A percentile compares a stretch with the other conserved stretches of the same genome.
phyloP scores from a whole-genome alignment of 2,329 filamentous ascomycete genomes.

The Botrytis paeoniae region DNA sequence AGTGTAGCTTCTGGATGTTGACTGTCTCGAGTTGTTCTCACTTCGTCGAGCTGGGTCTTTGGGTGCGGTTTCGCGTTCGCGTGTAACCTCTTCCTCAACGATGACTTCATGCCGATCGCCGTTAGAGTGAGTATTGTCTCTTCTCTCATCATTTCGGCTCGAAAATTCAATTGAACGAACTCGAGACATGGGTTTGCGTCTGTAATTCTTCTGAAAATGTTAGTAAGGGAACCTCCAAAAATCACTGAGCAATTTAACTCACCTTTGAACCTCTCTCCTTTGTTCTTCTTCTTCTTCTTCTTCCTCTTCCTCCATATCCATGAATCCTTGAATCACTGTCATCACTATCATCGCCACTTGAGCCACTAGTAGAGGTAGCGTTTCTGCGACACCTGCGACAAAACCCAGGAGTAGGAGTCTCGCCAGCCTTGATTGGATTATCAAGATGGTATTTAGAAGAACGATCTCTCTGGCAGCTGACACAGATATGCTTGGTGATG shows the following conservation, averaged over 20 bases:
- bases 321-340: neutral
- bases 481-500: constrained; percentile 44
- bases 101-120: neutral
- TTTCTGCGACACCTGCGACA: constrained; percentile 41
- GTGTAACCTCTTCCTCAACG: neutral
- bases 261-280: neutral
- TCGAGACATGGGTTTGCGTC: neutral
- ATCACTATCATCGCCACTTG: constrained; percentile 18
- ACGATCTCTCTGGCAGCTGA: constrained; percentile 42
- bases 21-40: neutral
- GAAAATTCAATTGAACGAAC: neutral
- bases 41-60: neutral
- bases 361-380: constrained; percentile 30
- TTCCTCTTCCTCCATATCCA: neutral
- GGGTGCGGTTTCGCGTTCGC: neutral
- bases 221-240: neutral
- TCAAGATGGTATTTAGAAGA: constrained; percentile 42
- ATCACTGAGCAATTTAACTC: neutral
- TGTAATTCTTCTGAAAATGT: neutral
- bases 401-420: constrained; percentile 38
- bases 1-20: neutral
- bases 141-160: neutral
- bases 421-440: constrained; percentile 37
- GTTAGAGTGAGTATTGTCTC: neutral
- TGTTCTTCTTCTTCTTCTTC: neutral